Evolutionary conservation across 257 asterid genomes (phyloP).

Genomic region (Petunia axillaris): DNA sequence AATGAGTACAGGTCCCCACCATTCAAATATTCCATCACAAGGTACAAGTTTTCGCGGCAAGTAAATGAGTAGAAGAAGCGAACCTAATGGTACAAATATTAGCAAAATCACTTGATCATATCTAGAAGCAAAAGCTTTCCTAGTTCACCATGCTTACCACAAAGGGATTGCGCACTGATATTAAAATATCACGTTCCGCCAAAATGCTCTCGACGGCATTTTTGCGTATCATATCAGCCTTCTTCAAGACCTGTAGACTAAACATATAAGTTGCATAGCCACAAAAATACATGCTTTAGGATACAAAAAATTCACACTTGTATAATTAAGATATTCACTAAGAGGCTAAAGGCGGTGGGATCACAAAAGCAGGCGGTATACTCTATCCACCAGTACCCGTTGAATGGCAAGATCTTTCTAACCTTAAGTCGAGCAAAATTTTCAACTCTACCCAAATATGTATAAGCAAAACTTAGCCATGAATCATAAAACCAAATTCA

Average conservation of each 20-base stretch:
- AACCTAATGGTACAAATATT: conserved; percentile 52
- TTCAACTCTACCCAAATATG: not conserved
- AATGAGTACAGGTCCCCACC: conserved; percentile 99
- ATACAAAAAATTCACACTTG: conserved; percentile 7
- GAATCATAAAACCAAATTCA: conserved; percentile 14
- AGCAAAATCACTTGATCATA: conserved; percentile 37
- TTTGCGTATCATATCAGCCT: conserved; percentile 98
- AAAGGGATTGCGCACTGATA: conserved; percentile 97
- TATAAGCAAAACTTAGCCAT: not conserved
- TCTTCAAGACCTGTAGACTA: conserved; percentile 77
- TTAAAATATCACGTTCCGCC: conserved; percentile 97
- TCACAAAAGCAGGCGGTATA: conserved; percentile 16
- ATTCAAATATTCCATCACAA: conserved; percentile 98
- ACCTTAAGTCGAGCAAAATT: not conserved
- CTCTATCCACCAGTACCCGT: not conserved
- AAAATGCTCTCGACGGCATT: conserved; percentile 99
- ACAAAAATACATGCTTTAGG: not conserved
- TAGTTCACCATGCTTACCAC: conserved; percentile 78
- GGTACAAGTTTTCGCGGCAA: conserved; percentile 96
- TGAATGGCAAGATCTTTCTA: not conserved
- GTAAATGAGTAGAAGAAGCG: conserved; percentile 99
- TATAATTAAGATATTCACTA: not conserved
- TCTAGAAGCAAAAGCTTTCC: conserved; percentile 25
- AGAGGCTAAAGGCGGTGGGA: conserved; percentile 11
- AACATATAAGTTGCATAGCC: conserved; percentile 21